Base-by-base conservation (phyloP, 2,329 filamentous ascomycete genomes). In the Gremmenia infestans region DNA sequence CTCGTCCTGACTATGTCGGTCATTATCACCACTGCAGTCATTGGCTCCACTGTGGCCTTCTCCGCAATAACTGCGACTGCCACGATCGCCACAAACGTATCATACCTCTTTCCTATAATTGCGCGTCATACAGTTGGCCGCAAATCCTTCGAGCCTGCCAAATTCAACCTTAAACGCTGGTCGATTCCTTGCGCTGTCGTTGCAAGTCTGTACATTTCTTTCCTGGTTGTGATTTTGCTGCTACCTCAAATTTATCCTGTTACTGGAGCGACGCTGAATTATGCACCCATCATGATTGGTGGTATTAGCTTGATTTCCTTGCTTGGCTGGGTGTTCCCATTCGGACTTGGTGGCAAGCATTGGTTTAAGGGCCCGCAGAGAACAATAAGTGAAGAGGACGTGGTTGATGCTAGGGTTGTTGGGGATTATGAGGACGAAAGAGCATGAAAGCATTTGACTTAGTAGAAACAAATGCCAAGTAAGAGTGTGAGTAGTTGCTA, bases 221-320 rank as follows among this genome's bases (percentile, higher is more conserved):
- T 74, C 47, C 60, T 72, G 7, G 70, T 73, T 32, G 56, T 67
- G 14, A 70, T 74, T 4, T 62, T 74, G 9, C 43, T 73, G 6
- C 63, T 74, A 4, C 72, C 72, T 17, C 71, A 74, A 52, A 6
- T 71, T 4, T 74, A 71, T 57, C 72, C 72, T 7, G 70, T 74
- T 9, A 71, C 67, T 12, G 63, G 58, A 28, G 23, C 70, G 63
- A 73, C 70, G 1, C 57, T 74, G 22, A 74, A 74, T 52, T 73
- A 74, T 61, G 70, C 71, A 1, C 72, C 72, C 0, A 70, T 74
- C 23, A 71, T 69, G 55, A 72, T 74, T 54, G 70, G 69, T 0
- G 71, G 68, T 25, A 67, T 74, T 35, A 69, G 66, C 25, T 53
- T 72, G 36, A 63, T 73, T 59, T 69, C 65, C 50, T 50, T 73